Evolutionary conservation across 805 yeast species (phyloP), one percentile per base, ranked within the genome.

Genomic region (Nakazawaea laoshanensis): DNA sequence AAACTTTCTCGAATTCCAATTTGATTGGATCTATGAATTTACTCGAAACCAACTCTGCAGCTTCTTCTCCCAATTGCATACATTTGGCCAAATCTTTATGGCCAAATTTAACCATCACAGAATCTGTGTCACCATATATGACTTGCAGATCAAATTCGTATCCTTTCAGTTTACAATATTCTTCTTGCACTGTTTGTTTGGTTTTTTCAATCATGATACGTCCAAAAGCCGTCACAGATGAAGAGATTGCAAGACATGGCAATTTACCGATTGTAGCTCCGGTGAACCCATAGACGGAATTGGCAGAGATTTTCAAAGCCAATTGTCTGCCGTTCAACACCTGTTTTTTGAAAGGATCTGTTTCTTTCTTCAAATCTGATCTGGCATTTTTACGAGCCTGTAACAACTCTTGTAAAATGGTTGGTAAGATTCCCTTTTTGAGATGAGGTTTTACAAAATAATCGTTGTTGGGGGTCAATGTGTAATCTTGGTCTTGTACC

Each of bases 71-170:
- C 36, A 87, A 52, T 34, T 70, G 67, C 98, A 92, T 94, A 44
- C 95, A 84, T 19, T 81, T 81, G 35, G 67, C 77, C 41, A 89
- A 55, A 49, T 86, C 94, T 7, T 65, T 62, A 20, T 77, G 74
- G 2, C 99, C 99, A 61, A 92, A 92, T 51, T 86, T 88, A 27
- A 92, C 96, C 98, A 92, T 94, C 12, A 92, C 99, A 7, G 98
- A 94, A 69, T 92, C 99, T 0, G 99, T 92, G 57, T 92, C 99
- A 65, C 99, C 99, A 52, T 92, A 92, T 25, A 92, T 80, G 40
- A 92, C 98, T 44, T 80, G 72, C 0, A 97, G 78, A 59, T 92
- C 94, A 50, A 68, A 77, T n/a, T 71, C 67, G 47, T 66, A 80
- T 1, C 97, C 97, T 54, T 89, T 86, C 36, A 71, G 73, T n/a